phyloP scores from a whole-genome alignment of 2,329 filamentous ascomycete genomes.

The Zymoseptoria crescenta region DNA sequence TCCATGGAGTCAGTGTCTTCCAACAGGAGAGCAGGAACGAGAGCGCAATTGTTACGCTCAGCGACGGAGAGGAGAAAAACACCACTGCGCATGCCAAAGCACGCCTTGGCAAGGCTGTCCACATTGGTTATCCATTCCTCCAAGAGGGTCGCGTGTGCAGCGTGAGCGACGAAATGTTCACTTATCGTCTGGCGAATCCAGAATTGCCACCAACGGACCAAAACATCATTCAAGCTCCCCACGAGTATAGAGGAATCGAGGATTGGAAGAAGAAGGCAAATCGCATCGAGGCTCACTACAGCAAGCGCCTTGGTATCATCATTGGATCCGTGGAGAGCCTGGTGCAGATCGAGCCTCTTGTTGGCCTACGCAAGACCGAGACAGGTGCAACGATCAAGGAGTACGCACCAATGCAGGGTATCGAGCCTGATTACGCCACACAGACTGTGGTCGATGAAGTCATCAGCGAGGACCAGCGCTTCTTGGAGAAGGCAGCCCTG shows the following conservation, averaged over 20 bases:
- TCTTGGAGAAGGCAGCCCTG: slow-evolving; percentile 80
- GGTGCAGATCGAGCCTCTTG: slow-evolving; percentile 88
- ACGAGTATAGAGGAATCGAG: slow-evolving; percentile 67
- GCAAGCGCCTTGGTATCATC: slow-evolving; percentile 80
- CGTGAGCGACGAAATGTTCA: slow-evolving; percentile 89
- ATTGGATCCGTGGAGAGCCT: slow-evolving; percentile 82
- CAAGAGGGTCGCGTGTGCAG: slow-evolving; percentile 85
- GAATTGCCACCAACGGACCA: slow-evolving; percentile 24
- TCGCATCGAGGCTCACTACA: slow-evolving; percentile 78
- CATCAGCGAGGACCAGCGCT: slow-evolving; percentile 82
- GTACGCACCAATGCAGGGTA: slow-evolving; percentile 74
- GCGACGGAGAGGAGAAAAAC: slow-evolving; percentile 63
- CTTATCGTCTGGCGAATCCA: slow-evolving; percentile 63
- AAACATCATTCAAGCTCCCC: slow-evolving; percentile 60
- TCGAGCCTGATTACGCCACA: slow-evolving; percentile 83
- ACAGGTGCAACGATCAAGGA: slow-evolving; percentile 88
- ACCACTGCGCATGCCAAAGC: slow-evolving; percentile 64
- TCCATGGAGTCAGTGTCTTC: slow-evolving; percentile 89
- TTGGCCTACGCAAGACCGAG: slow-evolving; percentile 82
- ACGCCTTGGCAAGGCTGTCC: slow-evolving; percentile 77
- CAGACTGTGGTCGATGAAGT: slow-evolving; percentile 88
- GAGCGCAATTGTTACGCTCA: slow-evolving; percentile 84
- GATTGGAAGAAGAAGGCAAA: slow-evolving; percentile 79
- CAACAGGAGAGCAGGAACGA: slow-evolving; percentile 93
- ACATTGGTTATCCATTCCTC: slow-evolving; percentile 90